phyloP scores from a whole-genome alignment of 176 grass and related monocot genomes.

The Bonia amplexicaulis region DNA sequence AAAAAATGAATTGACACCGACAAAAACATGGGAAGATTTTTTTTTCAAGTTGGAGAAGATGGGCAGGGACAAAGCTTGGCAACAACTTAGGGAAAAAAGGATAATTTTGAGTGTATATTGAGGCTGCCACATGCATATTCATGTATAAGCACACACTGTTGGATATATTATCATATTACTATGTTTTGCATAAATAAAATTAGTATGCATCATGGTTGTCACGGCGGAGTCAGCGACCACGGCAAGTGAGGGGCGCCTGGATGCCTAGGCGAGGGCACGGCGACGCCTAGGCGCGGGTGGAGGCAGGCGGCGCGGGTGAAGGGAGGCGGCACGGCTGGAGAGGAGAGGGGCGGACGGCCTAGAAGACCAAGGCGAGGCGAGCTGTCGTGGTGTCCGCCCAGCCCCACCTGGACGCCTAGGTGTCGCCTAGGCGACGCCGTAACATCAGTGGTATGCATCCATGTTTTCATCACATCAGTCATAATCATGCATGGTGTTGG shows the following conservation, averaged over 20 bases:
- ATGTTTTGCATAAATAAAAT: neutral
- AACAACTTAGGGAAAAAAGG: neutral
- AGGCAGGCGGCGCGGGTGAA: too few relatives aligned
- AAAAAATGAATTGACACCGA: neutral
- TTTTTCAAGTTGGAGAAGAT: constrained; percentile 5
- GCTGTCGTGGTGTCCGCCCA: too few relatives aligned
- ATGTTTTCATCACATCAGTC: neutral
- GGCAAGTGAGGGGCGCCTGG: too few relatives aligned
- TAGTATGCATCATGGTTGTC: neutral
- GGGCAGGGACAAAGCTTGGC: neutral
- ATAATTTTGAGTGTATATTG: constrained; percentile 17
- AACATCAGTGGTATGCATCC: neutral
- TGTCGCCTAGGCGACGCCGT: too few relatives aligned
- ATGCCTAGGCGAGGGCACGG: too few relatives aligned
- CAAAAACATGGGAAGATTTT: neutral
- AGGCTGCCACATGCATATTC: neutral
- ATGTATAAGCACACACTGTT: neutral
- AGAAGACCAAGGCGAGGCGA: too few relatives aligned
- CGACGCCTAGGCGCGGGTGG: too few relatives aligned
- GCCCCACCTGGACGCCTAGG: too few relatives aligned
- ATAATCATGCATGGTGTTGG: neutral
- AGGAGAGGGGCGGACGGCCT: too few relatives aligned
- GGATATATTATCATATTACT: neutral
- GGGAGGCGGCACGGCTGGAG: too few relatives aligned
- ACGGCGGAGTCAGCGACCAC: too few relatives aligned